Base-by-base conservation (phyloP, 2,329 filamentous ascomycete species). In the Bipolaris bicolor region DNA sequence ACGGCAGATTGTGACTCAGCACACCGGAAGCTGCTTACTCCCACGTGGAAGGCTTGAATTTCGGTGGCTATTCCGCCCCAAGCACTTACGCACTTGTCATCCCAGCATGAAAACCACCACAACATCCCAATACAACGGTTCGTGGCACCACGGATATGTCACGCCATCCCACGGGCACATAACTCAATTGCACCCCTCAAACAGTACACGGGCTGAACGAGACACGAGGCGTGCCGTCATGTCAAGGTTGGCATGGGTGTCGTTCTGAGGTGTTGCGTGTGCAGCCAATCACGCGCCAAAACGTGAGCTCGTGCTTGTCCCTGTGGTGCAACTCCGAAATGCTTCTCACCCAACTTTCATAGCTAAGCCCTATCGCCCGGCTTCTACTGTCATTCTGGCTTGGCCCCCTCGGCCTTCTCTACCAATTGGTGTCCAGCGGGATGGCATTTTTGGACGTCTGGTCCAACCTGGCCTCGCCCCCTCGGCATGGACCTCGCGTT, bases 271-370 rank as follows among this genome's bases (percentile, higher is more conserved):
- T 52, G 18, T n/a, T 16, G 40, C 33, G 29, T 40, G 13, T 11
- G 3, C 20, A 7, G 20, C 31, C 36, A 66, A 69, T 69, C 57
- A 67, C 46, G 47, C 29, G 49, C 46, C 36, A 33, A 47, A 57
- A 59, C 59, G 54, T 58, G 61, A 66, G 61, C 54, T 60, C 66
- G 63, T 64, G 62, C 53, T 57, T 57, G 49, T 53, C 53, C 59
- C 41, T 34, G 52, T 50, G 61, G 61, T 64, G 57, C 57, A 44
- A 59, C 43, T 37, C 48, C 49, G 40, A 47, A 55, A 54, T 46
- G 55, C 55, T 45, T 57, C 49, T 51, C 63, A 52, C 39, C 54
- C 55, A 63, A 52, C 65, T 57, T 61, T 37, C 49, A 36, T 49
- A 60, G 54, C 60, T 60, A 61, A 63, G 55, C 57, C 57, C 51